Percentiles rank a stretch among this genome's conserved stretches.
Evolutionary conservation across 768 basidiomycete genomes (phyloP).

Genomic region (Tephrocybe sp.): DNA sequence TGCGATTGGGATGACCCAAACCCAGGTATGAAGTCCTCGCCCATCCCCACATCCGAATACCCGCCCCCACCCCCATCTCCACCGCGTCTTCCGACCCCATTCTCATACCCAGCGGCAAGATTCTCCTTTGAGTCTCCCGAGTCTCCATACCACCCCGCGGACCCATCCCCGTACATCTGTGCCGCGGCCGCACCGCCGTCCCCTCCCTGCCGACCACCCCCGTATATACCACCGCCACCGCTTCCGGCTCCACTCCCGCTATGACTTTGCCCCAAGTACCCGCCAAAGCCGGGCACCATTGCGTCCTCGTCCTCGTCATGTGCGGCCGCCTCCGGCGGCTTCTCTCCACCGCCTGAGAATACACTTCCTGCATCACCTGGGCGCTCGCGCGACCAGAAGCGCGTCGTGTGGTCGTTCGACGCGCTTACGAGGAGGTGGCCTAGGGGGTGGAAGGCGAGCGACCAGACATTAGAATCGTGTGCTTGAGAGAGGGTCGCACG

Average conservation of each 20-base stretch:
- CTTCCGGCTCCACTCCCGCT: constrained; percentile 2
- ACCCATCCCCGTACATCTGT: constrained; percentile 9
- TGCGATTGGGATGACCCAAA: constrained; percentile 38
- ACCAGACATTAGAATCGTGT: constrained; percentile 98
- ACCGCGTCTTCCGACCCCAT: constrained; percentile 11
- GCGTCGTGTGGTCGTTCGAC: constrained; percentile 97
- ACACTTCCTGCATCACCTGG: constrained; percentile 81
- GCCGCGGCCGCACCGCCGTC: neutral
- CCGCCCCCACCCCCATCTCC: constrained; percentile 23
- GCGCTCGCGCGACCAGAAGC: constrained; percentile 96
- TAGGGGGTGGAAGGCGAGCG: constrained; percentile 91
- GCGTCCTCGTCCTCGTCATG: constrained; percentile 78
- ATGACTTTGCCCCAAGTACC: constrained; percentile 32
- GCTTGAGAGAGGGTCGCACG: constrained; percentile 91
- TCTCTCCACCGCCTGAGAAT: constrained; percentile 81
- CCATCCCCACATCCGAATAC: constrained; percentile 27
- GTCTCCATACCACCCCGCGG: constrained; percentile 18
- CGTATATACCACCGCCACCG: constrained; percentile 23
- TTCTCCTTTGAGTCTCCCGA: constrained; percentile 30
- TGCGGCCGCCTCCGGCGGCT: constrained; percentile 70
- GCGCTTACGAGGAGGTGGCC: constrained; percentile 93
- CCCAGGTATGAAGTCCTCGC: constrained; percentile 68
- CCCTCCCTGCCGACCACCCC: constrained; percentile 30
- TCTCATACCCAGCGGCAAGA: constrained; percentile 12
- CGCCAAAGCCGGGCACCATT: constrained; percentile 73